phyloP scores from a whole-genome alignment of 306 rosid genomes.

The Echinosophora koreensis region DNA sequence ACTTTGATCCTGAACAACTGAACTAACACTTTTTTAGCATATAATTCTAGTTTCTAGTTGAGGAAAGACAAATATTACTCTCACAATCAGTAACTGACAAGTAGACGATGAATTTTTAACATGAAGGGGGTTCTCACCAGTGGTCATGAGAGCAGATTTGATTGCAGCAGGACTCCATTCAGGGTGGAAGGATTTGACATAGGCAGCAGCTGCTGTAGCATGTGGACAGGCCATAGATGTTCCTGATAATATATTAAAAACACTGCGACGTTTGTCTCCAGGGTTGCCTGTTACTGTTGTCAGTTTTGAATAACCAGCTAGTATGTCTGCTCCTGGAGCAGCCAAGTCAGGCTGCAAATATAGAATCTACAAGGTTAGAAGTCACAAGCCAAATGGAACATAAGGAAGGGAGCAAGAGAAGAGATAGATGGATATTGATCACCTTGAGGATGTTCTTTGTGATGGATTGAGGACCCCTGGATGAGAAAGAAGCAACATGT shows the following conservation, averaged over 20 bases:
- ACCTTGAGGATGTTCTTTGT: slow-evolving; percentile 78
- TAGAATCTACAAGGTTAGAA: slow-evolving; percentile 23
- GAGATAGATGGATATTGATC: not conserved
- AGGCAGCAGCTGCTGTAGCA: slow-evolving; percentile 75
- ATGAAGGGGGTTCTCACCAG: slow-evolving; percentile 56
- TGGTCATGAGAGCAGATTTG: slow-evolving; percentile 94
- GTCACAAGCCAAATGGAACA: slow-evolving; percentile 4
- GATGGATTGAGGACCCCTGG: slow-evolving; percentile 76
- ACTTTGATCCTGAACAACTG: not conserved
- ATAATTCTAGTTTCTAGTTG: not conserved
- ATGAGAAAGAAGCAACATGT: slow-evolving; percentile 72
- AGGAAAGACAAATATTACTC: not conserved
- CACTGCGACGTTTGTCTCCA: slow-evolving; percentile 50
- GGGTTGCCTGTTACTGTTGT: slow-evolving; percentile 52
- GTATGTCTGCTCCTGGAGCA: slow-evolving; percentile 86
- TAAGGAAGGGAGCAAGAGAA: not conserved
- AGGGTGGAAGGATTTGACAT: slow-evolving; percentile 84
- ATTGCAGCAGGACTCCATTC: slow-evolving; percentile 90
- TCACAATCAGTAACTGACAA: not conserved
- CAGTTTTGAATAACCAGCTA: slow-evolving; percentile 71
- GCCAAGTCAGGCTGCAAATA: slow-evolving; percentile 77
- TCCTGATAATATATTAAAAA: slow-evolving; percentile 76
- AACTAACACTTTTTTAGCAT: not conserved
- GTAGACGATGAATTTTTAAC: not conserved
- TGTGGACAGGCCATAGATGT: slow-evolving; percentile 96